Percentiles rank a stretch among this genome's conserved stretches.
Conservation (phyloP, 495 filamentous ascomycete genomes). For the Poronia punctata region DNA sequence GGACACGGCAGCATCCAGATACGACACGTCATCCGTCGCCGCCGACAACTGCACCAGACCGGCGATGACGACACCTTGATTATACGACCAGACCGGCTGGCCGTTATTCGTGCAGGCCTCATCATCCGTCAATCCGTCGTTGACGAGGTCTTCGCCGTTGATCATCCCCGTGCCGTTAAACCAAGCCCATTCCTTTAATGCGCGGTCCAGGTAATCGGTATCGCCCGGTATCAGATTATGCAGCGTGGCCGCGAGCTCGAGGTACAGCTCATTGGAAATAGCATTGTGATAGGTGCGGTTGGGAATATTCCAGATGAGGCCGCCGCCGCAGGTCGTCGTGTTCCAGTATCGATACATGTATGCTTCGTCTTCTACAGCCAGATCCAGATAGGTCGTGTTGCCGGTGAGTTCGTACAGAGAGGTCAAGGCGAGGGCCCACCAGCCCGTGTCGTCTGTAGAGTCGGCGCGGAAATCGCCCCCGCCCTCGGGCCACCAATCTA, state of each 20-base stretch:
- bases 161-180: slow-evolving; percentile 56
- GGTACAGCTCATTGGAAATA: slow-evolving; percentile 66
- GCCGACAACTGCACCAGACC: slow-evolving; percentile 53
- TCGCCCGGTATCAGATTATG: slow-evolving; percentile 51
- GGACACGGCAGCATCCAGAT: slow-evolving; percentile 43
- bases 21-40: slow-evolving; percentile 29
- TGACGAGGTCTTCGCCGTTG: slow-evolving; percentile 51
- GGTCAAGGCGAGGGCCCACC: slow-evolving; percentile 63
- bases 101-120: slow-evolving; percentile 54
- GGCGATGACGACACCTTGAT: slow-evolving; percentile 68
- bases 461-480: slow-evolving; percentile 45
- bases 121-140: slow-evolving; percentile 54
- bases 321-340: slow-evolving; percentile 49
- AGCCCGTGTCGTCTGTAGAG: slow-evolving; percentile 60
- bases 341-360: slow-evolving; percentile 53
- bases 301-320: slow-evolving; percentile 53
- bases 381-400: slow-evolving; percentile 43
- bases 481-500: slow-evolving; percentile 32
- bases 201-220: slow-evolving; percentile 46
- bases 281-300: slow-evolving; percentile 51
- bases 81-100: slow-evolving; percentile 59
- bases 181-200: slow-evolving; percentile 56
- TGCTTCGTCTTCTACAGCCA: slow-evolving; percentile 49
- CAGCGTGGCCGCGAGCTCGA: slow-evolving; percentile 56
- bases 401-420: slow-evolving; percentile 55